These are phyloP conservation scores for Haplographium delicatum DNA, from an alignment of 495 filamentous ascomycete species.

Conservation along the genomic window DNA sequence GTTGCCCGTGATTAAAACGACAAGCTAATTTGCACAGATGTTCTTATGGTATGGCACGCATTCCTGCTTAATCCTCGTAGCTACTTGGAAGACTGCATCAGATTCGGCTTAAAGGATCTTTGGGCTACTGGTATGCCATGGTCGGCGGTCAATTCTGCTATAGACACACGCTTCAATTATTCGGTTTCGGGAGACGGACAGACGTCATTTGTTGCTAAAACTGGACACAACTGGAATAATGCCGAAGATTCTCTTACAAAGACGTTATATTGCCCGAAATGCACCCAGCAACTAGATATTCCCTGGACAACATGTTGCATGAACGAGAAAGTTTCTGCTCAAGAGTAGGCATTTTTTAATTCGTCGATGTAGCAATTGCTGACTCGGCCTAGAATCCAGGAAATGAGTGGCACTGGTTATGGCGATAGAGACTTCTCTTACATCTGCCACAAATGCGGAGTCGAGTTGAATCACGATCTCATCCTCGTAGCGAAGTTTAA, in stretches of 20 bases:
- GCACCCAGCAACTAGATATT: constrained; percentile 36
- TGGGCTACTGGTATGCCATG: constrained; percentile 71
- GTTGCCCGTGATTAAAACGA: neutral
- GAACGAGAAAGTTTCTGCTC: constrained; percentile 22
- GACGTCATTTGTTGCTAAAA: constrained; percentile 42
- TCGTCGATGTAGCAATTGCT: neutral
- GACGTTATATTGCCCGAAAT: constrained; percentile 52
- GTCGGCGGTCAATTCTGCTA: constrained; percentile 56
- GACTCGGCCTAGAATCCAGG: constrained; percentile 3
- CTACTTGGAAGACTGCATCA: constrained; percentile 74
- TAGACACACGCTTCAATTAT: constrained; percentile 63
- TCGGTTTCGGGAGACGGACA: constrained; percentile 41
- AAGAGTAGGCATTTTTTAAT: constrained; percentile 16
- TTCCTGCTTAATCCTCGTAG: constrained; percentile 77
- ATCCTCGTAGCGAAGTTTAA: constrained; percentile 27
- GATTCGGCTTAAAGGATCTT: constrained; percentile 50
- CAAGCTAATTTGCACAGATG: constrained; percentile 44
- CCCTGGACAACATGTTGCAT: constrained; percentile 56
- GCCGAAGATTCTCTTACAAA: constrained; percentile 44
- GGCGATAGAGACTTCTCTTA: constrained; percentile 54
- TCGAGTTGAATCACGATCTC: constrained; percentile 22
- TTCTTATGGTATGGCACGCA: constrained; percentile 87
- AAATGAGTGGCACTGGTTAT: constrained; percentile 48
- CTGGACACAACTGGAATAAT: constrained; percentile 56
- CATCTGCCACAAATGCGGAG: constrained; percentile 29